Evolutionary conservation across 2,329 filamentous ascomycete genomes (phyloP).

Genomic region (Fusarium mexicanum): DNA sequence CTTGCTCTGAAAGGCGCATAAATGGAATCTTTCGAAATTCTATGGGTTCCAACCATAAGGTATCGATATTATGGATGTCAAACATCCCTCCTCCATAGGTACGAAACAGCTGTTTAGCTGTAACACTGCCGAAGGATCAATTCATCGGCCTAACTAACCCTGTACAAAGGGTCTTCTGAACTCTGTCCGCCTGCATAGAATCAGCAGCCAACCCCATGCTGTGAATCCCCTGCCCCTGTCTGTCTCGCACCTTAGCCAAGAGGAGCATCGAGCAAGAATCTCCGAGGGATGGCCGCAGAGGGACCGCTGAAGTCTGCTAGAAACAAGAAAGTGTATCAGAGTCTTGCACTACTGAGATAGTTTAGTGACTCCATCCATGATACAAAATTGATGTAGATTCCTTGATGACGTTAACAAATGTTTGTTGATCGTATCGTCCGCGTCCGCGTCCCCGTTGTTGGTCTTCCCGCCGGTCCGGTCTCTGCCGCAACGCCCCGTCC

Average conservation of each 20-base stretch:
- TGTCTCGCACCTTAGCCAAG: constrained; percentile 13
- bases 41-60: neutral
- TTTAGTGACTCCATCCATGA: neutral
- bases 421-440: neutral
- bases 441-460: constrained; percentile 1
- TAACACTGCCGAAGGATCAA: constrained; percentile 1
- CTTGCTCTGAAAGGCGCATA: neutral
- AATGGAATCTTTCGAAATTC: neutral
- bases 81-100: neutral
- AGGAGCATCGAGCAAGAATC: constrained; percentile 18
- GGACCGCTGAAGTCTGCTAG: constrained; percentile 1
- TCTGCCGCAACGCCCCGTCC: constrained; percentile 22
- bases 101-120: neutral
- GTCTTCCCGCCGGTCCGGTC: constrained; percentile 23
- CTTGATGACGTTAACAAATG: neutral
- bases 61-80: neutral
- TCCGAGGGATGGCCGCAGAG: constrained; percentile 32
- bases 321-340: neutral
- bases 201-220: constrained; percentile 10
- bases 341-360: neutral
- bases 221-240: constrained; percentile 21
- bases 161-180: constrained; percentile 29
- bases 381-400: neutral
- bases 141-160: neutral
- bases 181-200: constrained; percentile 4